Evolutionary conservation across 345 rosid species (phyloP).

Genomic region (Mercurialis annua): DNA sequence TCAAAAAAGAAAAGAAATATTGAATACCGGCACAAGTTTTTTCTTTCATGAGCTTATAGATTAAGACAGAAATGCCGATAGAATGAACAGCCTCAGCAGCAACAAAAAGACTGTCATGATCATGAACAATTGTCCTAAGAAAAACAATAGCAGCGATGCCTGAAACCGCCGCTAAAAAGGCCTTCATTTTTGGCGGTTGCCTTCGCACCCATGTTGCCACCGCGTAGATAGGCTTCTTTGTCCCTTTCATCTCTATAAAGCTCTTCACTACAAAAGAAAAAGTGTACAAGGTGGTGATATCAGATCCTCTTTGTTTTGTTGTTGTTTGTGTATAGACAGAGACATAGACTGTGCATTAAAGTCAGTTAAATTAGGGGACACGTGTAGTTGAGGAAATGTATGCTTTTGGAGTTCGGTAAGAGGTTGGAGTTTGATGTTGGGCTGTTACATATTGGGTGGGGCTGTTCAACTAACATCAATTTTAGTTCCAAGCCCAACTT

Average conservation of each 20-base stretch:
- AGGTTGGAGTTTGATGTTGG: neutral
- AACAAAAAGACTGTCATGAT: conserved; percentile 94
- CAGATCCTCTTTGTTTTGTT: neutral
- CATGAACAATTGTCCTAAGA: conserved; percentile 85
- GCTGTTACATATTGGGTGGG: conserved; percentile 2
- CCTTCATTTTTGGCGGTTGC: conserved; percentile 97
- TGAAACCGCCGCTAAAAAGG: conserved; percentile 79
- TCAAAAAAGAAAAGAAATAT: neutral
- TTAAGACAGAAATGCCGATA: conserved; percentile 83
- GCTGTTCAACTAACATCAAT: conserved; percentile 3
- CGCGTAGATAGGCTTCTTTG: conserved; percentile 64
- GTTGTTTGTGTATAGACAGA: neutral
- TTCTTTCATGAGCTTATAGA: conserved; percentile 91
- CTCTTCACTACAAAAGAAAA: neutral
- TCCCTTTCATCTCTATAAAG: conserved; percentile 44
- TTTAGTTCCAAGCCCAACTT: conserved; percentile 1
- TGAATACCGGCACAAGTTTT: conserved; percentile 82
- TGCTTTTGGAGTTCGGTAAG: conserved; percentile 2
- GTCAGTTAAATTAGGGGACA: neutral
- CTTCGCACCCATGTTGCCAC: conserved; percentile 78
- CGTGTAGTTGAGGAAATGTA: conserved; percentile 1
- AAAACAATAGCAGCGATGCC: conserved; percentile 83
- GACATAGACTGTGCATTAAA: neutral
- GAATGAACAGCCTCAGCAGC: conserved; percentile 98
- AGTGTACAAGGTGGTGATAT: neutral